Evolutionary conservation across 495 filamentous ascomycete genomes (phyloP).

Genomic region (Talaromyces trachyspermus): DNA sequence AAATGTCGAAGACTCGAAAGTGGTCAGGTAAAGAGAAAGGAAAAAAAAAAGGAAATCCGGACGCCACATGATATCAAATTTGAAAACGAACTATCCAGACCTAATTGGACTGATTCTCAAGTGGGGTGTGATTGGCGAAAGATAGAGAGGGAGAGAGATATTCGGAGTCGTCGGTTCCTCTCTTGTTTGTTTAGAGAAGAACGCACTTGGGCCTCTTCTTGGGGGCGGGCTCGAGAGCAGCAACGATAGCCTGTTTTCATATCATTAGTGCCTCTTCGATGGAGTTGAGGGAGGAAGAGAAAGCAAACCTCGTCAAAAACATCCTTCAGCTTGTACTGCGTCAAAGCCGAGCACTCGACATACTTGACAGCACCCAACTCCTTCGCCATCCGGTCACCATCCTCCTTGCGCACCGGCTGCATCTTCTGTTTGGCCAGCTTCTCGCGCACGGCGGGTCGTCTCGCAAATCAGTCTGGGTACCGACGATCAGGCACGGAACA

Average conservation of each 20-base stretch:
- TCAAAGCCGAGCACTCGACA: conserved; percentile 95
- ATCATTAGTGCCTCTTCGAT: too few relatives aligned
- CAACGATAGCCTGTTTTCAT: conserved; percentile 90
- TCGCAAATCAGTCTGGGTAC: conserved; percentile 93
- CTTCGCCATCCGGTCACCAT: conserved; percentile 93
- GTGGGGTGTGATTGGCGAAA: too few relatives aligned
- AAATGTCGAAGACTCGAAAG: too few relatives aligned
- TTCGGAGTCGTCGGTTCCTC: too few relatives aligned
- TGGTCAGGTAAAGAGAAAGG: conserved; percentile 9
- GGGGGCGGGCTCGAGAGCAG: conserved; percentile 76
- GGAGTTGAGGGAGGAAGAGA: neutral
- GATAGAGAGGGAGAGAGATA: too few relatives aligned
- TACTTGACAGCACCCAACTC: conserved; percentile 96
- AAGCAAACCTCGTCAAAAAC: conserved; percentile 92
- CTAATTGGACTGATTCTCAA: neutral
- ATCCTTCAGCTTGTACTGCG: conserved; percentile 97
- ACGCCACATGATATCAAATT: conserved; percentile 8
- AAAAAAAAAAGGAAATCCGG: conserved; percentile 9
- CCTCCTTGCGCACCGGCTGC: conserved; percentile 80
- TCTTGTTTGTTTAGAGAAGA: conserved; percentile 26
- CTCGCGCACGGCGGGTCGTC: conserved; percentile 84
- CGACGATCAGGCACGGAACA: conserved; percentile 95
- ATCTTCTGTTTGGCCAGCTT: conserved; percentile 95
- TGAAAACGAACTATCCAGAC: conserved; percentile 19
- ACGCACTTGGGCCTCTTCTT: conserved; percentile 54